Base-by-base conservation (phyloP, 2,329 filamentous ascomycete species). In the Coniosporium tulheliwenetii region DNA sequence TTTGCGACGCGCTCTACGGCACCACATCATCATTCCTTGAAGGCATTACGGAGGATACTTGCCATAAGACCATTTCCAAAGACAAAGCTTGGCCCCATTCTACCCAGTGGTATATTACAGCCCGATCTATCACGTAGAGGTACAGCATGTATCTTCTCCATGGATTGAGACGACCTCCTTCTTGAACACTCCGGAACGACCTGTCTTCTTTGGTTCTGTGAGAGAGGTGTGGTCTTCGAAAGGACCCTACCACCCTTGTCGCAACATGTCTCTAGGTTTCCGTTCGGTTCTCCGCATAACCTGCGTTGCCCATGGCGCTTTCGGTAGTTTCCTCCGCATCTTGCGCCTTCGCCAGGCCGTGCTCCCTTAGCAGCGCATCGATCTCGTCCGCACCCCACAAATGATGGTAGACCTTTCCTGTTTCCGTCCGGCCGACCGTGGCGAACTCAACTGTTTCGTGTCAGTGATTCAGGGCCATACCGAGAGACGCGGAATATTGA, bases 331-430 rank as follows among this genome's bases (percentile, higher is more conserved):
- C 19, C 26, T 44, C 41, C 10, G 75, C 61, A 48, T 77, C 77
- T 57, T 89, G 83, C 49, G 79, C 75, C 73, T 94, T 96, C 45
- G 85, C 89, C 60, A 98, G 66, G 52, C 89, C 89, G 55, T 98
- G 87, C 70, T 96, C 85, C 73, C 87, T 93, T 55, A 98, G 69
- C 61, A 98, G 69, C 39, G 81, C 78, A 59, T 85, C 89, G 55
- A 98, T 98, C 70, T 96, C 91, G 50, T 98, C 89, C 36, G 87
- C 89, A 53, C 78, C 83, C 91, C 91, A 98, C 47, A 98, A 73
- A 60, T 93, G 84, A 66, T 98, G 91, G 70, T 96, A 98, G 64
- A 98, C 89, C 70, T 89, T 91, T 55, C 91, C 91, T 50, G 87
- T 79, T 64, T 86, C 81, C 50, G 87, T 96, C 69, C 87, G 85